Percentiles rank a stretch among this genome's conserved stretches.
These are phyloP conservation scores for Leptographium procerum DNA, from an alignment of 2,329 filamentous ascomycete genomes.

Conservation along the genomic window DNA sequence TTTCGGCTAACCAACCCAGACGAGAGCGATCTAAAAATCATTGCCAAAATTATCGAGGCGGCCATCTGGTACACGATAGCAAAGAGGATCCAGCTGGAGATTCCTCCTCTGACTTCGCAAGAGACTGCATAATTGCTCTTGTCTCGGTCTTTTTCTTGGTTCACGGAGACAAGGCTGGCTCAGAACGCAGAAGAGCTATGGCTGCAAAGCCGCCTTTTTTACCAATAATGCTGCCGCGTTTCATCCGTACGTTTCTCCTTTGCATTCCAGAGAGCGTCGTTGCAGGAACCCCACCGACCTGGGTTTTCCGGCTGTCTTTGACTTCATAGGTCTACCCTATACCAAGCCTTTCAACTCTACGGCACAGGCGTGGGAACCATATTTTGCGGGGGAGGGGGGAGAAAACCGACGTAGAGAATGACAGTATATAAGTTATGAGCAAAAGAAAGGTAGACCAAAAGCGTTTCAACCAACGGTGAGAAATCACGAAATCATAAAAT, in stretches of 20 bases:
- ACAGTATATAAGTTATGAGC: too few relatives aligned
- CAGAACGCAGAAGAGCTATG: not conserved
- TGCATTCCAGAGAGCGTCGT: not conserved
- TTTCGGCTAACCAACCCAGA: conserved; percentile 23
- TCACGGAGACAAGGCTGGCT: not conserved
- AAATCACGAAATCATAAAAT: not conserved
- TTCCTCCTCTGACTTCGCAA: not conserved
- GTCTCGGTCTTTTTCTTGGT: not conserved
- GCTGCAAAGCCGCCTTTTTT: not conserved
- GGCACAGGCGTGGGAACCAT: not conserved
- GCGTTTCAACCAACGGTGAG: not conserved
- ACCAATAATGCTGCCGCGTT: not conserved
- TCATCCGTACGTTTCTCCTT: not conserved
- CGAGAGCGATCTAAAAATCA: conserved; percentile 53
- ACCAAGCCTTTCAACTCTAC: not conserved
- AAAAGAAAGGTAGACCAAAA: not conserved
- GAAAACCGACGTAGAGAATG: not conserved
- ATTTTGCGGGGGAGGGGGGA: not conserved
- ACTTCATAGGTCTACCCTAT: not conserved
- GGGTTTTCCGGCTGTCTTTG: not conserved
- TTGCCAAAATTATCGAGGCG: conserved; percentile 60
- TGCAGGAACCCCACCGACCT: not conserved
- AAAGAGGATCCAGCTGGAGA: conserved; percentile 26
- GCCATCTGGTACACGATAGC: conserved; percentile 56
- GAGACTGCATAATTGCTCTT: not conserved